phyloP scores from a whole-genome alignment of 1,139 yeast species.

The Pneumocystis murina region DNA sequence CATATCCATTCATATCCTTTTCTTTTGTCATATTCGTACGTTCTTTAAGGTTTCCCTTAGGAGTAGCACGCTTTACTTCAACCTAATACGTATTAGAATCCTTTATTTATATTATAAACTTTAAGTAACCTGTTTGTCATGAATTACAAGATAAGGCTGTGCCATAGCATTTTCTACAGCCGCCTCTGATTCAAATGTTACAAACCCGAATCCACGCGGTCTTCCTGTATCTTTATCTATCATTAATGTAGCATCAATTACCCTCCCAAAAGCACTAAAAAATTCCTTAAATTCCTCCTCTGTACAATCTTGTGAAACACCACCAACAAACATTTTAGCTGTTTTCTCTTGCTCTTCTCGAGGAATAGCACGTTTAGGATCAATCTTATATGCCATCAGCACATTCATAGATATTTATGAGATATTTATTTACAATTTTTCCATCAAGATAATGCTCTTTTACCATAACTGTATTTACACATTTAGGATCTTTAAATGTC shows the following conservation, averaged over 20 bases:
- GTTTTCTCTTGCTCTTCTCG: slow-evolving; percentile 96
- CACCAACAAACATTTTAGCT: slow-evolving; percentile 96
- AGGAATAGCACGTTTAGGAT: slow-evolving; percentile 95
- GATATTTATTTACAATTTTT: slow-evolving; percentile 35
- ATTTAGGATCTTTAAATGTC: slow-evolving; percentile 65
- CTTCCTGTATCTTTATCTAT: slow-evolving; percentile 95
- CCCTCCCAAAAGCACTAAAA: slow-evolving; percentile 80
- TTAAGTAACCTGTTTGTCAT: slow-evolving; percentile 19
- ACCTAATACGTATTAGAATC: slow-evolving; percentile 40
- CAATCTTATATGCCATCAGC: slow-evolving; percentile 34
- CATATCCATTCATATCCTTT: slow-evolving; percentile 2
- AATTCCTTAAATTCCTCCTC: slow-evolving; percentile 81
- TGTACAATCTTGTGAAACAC: slow-evolving; percentile 89
- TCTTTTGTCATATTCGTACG: background rate
- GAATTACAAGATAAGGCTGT: slow-evolving; percentile 14
- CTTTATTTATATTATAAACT: background rate
- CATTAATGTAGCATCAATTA: slow-evolving; percentile 95
- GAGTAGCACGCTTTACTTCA: slow-evolving; percentile 98
- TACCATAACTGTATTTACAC: slow-evolving; percentile 78
- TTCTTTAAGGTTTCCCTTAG: slow-evolving; percentile 38
- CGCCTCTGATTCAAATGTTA: slow-evolving; percentile 87
- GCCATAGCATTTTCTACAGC: slow-evolving; percentile 88
- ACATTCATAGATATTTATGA: background rate
- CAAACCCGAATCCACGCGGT: slow-evolving; percentile 95
- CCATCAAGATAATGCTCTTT: slow-evolving; percentile 89